These are phyloP conservation scores for Orbilia javanica DNA, from an alignment of 2,329 filamentous ascomycete species.

Conservation along the genomic window DNA sequence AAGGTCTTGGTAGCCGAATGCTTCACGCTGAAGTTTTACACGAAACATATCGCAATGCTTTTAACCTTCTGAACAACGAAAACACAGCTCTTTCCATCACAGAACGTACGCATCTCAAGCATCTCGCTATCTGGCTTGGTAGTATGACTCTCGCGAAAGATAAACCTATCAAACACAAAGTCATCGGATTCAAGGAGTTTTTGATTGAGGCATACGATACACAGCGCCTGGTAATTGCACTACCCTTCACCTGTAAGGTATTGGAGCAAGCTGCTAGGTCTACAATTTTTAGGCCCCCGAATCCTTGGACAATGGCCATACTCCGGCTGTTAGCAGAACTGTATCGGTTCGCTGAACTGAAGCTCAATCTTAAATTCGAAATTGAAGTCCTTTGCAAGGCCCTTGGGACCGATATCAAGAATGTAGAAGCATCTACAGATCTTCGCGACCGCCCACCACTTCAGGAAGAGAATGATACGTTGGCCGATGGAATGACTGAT, in stretches of 20 bases:
- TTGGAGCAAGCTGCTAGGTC: constrained; percentile 86
- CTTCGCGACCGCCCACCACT: constrained; percentile 77
- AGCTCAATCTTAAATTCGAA: constrained; percentile 97
- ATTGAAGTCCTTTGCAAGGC: constrained; percentile 98
- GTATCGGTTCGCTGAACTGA: constrained; percentile 91
- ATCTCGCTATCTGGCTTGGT: constrained; percentile 92
- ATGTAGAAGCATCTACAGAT: constrained; percentile 85
- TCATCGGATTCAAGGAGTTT: constrained; percentile 96
- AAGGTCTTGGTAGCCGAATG: constrained; percentile 80
- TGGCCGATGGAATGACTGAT: constrained; percentile 70
- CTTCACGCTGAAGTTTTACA: constrained; percentile 91
- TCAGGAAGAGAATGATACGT: constrained; percentile 67
- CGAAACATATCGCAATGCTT: constrained; percentile 89
- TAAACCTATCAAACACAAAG: constrained; percentile 94
- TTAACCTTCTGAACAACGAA: constrained; percentile 90
- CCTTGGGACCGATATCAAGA: constrained; percentile 89
- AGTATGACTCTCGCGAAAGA: constrained; percentile 92
- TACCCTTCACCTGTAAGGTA: constrained; percentile 98
- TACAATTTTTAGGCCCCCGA: constrained; percentile 90
- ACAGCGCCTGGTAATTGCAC: constrained; percentile 88
- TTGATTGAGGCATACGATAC: constrained; percentile 94
- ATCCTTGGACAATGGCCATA: constrained; percentile 98
- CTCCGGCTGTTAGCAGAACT: constrained; percentile 90
- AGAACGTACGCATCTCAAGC: constrained; percentile 90
- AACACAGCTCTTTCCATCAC: constrained; percentile 84